Evolutionary conservation across 495 filamentous ascomycete species (phyloP), one percentile per base, ranked within the genome.

Genomic region (Cercophora scortea): DNA sequence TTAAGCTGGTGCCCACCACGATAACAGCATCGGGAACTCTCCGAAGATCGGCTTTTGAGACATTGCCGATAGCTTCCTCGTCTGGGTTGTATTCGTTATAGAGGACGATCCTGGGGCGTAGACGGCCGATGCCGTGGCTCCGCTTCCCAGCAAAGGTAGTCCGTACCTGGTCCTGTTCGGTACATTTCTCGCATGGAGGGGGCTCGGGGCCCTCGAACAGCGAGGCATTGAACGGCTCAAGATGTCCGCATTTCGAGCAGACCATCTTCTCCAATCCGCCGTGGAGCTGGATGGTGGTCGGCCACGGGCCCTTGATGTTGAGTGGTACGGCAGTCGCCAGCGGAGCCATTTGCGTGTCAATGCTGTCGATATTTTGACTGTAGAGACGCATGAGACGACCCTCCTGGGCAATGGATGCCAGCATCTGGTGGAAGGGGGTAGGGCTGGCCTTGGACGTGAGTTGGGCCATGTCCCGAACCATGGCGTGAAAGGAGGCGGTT

Each of bases 81-180:
- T 98, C 93, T 1, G 93, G 92, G 62, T 96, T 95, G 65, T 89
- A 85, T 67, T 98, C 93, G 68, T 98, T 96, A 73, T 98, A 98
- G 19, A 98, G 76, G 2, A 96, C 91, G 68, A 98, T 96, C 18
- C 93, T 83, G 15, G 93, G 93, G 19, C 93, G 83, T 52, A 98
- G 75, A 49, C 87, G 81, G 32, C 93, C 93, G 51, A 98, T 86
- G 1, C 93, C 93, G 65, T 97, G 94, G 63, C 91, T 95, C 47
- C 93, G 82, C 65, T 95, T 90, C 36, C 91, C 91, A 4, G 85
- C 85, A 55, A 82, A 74, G n/a, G 79, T 79, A 0, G 82, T 82
- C 50, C 93, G 87, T 32, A 88, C 81, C 46, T 79, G 69, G 56
- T 98, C 91, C 49, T 82, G 82, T 51, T 80, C 81, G 42, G 79